A percentile compares a stretch with the other conserved stretches of the same genome.
phyloP scores from a whole-genome alignment of 2,329 filamentous ascomycete species.

The Eutypa lata region DNA sequence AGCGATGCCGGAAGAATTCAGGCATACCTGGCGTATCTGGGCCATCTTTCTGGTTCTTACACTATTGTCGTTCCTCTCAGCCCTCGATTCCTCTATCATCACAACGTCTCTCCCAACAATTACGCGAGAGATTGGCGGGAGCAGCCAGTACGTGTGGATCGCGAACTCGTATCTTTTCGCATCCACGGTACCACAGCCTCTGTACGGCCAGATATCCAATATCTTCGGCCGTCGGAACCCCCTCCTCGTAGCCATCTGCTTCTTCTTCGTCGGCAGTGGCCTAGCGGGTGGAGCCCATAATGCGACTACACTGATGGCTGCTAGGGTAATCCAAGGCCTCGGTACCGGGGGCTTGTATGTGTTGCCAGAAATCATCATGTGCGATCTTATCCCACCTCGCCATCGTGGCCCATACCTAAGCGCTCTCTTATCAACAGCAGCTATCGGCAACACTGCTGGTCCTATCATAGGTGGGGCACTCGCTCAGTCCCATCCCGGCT shows the following conservation, averaged over 20 bases:
- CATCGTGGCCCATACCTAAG: slow-evolving; percentile 39
- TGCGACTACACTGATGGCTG: slow-evolving; percentile 38
- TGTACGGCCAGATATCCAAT: slow-evolving; percentile 41
- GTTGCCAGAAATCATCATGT: slow-evolving; percentile 44
- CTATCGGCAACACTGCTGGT: slow-evolving; percentile 28
- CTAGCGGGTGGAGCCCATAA: slow-evolving; percentile 39
- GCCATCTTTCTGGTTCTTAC: neutral
- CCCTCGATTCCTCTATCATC: slow-evolving; percentile 9
- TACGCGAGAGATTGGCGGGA: slow-evolving; percentile 6
- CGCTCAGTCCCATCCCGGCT: slow-evolving; percentile 16
- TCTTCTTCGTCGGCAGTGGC: slow-evolving; percentile 45
- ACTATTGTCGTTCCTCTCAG: slow-evolving; percentile 1
- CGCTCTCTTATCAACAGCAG: slow-evolving; percentile 25
- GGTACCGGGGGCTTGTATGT: slow-evolving; percentile 23
- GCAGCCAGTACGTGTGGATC: slow-evolving; percentile 11
- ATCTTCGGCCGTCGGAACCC: slow-evolving; percentile 43
- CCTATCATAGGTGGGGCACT: slow-evolving; percentile 23
- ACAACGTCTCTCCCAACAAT: slow-evolving; percentile 14
- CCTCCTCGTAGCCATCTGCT: slow-evolving; percentile 29
- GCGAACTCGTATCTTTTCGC: slow-evolving; percentile 10
- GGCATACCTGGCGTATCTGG: slow-evolving; percentile 3
- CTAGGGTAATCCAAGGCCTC: slow-evolving; percentile 40
- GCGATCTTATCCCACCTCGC: slow-evolving; percentile 44
- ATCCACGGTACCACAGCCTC: slow-evolving; percentile 37
- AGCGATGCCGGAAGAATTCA: slow-evolving; percentile 1